Evolutionary conservation across 805 yeast species (phyloP), one percentile per base, ranked within the genome.

Genomic region (Pichia sporocuriosa): DNA sequence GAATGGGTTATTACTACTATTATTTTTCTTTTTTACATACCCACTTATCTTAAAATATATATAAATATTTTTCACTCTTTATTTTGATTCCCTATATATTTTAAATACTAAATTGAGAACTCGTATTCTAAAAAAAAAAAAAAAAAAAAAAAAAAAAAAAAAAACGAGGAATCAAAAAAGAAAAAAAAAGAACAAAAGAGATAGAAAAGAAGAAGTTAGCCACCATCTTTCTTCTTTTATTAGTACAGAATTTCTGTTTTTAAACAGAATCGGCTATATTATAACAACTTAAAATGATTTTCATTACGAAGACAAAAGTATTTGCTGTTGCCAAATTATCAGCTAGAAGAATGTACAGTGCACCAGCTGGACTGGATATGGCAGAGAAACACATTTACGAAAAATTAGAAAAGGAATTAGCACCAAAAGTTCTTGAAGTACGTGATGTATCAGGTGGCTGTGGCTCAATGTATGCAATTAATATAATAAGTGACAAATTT

Each of bases 391-490:
- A 79, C 57, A 73, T 88, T 21, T 80, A 67, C 54, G 63, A 69
- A 21, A 77, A 77, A 42, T 66, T 88, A 30, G 54, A 68, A 10
- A 60, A 67, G 20, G 71, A 71, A 41, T 73, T 90, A 36, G 50
- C 66, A 6, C 97, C 98, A 2, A 59, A 64, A 24, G 63, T 62
- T 27, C 65, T 89, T 35, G 69, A 71, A 22, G 97, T 90, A 6
- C 68, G 71, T 49, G 97, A 90, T 58, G 79, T 90, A 8, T 81
- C 93, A 22, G 97, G 90, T 16, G 98, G 98, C 1, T 93, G 98
- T 64, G 98, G 98, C 1, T 88, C 97, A 6, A 93, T 93, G 98
- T 93, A 87, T 65, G 87, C 95, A 36, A 90, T 93, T 38, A 66
- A 71, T 44, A 75, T 93, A 15, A 83, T 79, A 35, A 79, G 93